Evolutionary conservation across 2,329 filamentous ascomycete species (phyloP).

Genomic region (Penicillium palitans): DNA sequence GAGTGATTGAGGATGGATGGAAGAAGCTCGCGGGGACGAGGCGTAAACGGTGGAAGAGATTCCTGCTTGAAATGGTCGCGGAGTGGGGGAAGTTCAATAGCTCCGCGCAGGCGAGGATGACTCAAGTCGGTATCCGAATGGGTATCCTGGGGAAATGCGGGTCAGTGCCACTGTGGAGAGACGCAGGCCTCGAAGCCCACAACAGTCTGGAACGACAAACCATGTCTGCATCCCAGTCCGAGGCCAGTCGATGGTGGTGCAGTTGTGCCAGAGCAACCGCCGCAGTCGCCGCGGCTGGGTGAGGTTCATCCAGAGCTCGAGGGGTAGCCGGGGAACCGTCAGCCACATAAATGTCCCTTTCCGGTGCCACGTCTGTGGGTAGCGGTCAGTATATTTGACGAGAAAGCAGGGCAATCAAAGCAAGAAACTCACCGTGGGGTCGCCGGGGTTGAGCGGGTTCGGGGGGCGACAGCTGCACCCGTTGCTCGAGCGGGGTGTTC

Average conservation of each 20-base stretch:
- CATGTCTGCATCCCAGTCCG: constrained; percentile 75
- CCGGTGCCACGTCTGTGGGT: constrained; percentile 55
- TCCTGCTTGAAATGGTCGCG: constrained; percentile 71
- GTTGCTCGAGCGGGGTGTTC: constrained; percentile 78
- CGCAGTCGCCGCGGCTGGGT: constrained; percentile 69
- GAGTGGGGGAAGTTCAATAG: constrained; percentile 72
- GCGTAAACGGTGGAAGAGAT: constrained; percentile 63
- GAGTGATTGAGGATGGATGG: constrained; percentile 78
- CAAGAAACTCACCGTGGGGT: constrained; percentile 40
- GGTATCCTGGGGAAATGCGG: constrained; percentile 57
- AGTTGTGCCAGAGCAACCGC: constrained; percentile 86
- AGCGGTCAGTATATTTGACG: constrained; percentile 20
- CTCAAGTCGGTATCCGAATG: constrained; percentile 69
- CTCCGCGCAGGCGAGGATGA: constrained; percentile 61
- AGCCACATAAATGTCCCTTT: constrained; percentile 66
- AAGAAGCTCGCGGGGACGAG: constrained; percentile 70
- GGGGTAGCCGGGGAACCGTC: constrained; percentile 70
- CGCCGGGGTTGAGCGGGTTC: constrained; percentile 37
- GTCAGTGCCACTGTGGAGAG: constrained; percentile 27
- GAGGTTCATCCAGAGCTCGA: constrained; percentile 68
- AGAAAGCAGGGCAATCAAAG: neutral
- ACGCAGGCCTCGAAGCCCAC: constrained; percentile 6
- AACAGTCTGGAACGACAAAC: constrained; percentile 44
- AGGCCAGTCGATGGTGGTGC: constrained; percentile 72
- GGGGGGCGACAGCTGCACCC: constrained; percentile 55